These are phyloP conservation scores for Kuraishia borneana DNA, from an alignment of 805 yeast species.

Conservation along the genomic window DNA sequence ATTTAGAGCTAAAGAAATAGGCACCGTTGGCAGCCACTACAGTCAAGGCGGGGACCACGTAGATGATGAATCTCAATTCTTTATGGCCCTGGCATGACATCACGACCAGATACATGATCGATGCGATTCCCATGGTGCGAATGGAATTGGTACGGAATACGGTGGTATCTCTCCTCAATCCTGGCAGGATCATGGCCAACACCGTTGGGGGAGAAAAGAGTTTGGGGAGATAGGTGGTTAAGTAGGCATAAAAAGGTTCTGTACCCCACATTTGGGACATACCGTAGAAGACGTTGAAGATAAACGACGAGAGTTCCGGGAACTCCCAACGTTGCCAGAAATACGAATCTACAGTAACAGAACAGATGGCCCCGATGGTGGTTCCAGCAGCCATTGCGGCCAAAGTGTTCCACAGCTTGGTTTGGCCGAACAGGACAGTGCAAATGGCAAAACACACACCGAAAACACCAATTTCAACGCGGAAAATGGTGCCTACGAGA, in stretches of 20 bases:
- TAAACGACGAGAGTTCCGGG: constrained; percentile 68
- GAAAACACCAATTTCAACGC: constrained; percentile 59
- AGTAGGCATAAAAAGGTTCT: constrained; percentile 65
- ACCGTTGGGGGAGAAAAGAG: constrained; percentile 36
- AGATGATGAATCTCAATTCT: constrained; percentile 86
- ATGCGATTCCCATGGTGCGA: constrained; percentile 36
- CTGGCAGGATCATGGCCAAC: constrained; percentile 25
- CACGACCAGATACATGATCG: constrained; percentile 41
- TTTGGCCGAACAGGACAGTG: constrained; percentile 15
- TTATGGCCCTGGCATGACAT: constrained; percentile 85
- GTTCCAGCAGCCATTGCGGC: constrained; percentile 37
- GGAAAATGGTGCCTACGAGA: constrained; percentile 55
- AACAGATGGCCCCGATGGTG: constrained; percentile 33
- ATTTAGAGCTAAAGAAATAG: constrained; percentile 5
- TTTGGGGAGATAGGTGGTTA: constrained; percentile 37
- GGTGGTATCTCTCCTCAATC: constrained; percentile 15
- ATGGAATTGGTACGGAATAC: constrained; percentile 14
- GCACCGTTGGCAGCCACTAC: constrained; percentile 30
- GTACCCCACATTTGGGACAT: constrained; percentile 75
- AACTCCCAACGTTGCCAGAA: constrained; percentile 52
- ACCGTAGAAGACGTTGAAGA: constrained; percentile 70
- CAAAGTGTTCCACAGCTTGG: constrained; percentile 26
- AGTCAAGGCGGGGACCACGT: constrained; percentile 57
- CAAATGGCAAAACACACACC: constrained; percentile 31
- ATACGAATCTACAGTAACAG: constrained; percentile 52